Conservation (phyloP, 768 basidiomycete genomes). For the Suillus alpinus region DNA sequence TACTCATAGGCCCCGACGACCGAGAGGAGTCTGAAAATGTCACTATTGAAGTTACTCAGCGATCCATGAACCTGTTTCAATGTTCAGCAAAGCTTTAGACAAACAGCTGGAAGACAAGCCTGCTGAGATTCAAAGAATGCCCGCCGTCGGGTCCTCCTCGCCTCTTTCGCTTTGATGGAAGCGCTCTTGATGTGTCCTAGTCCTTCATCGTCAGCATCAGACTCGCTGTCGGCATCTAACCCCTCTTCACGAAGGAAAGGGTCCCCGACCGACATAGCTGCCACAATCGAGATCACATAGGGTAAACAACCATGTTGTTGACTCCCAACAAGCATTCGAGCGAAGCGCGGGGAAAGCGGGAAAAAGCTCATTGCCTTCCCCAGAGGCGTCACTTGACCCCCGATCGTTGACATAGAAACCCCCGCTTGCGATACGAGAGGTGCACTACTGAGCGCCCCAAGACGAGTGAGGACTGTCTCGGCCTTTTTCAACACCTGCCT, state of each 20-base stretch:
- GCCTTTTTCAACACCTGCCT: constrained; percentile 71
- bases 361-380: constrained; percentile 93
- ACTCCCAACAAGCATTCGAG: constrained; percentile 90
- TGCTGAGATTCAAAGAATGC: constrained; percentile 82
- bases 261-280: constrained; percentile 90
- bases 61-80: constrained; percentile 64
- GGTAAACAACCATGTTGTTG: constrained; percentile 88
- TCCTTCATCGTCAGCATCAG: constrained; percentile 37
- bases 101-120: constrained; percentile 38
- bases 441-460: constrained; percentile 70
- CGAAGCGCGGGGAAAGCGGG: constrained; percentile 90
- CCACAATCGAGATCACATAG: constrained; percentile 88
- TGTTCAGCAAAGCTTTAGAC: constrained; percentile 2
- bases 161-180: constrained; percentile 51
- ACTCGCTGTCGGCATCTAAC: constrained; percentile 42
- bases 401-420: constrained; percentile 28
- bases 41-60: constrained; percentile 78
- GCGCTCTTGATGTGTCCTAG: constrained; percentile 46
- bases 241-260: constrained; percentile 88
- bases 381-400: constrained; percentile 78
- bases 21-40: constrained; percentile 83
- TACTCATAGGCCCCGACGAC: constrained; percentile 98
- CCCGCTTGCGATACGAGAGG: constrained; percentile 20
- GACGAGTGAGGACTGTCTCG: constrained; percentile 73
- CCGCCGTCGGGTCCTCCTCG: constrained; percentile 58